Base-by-base conservation (phyloP, 2,329 filamentous ascomycete genomes). In the Calonectria honghensis region DNA sequence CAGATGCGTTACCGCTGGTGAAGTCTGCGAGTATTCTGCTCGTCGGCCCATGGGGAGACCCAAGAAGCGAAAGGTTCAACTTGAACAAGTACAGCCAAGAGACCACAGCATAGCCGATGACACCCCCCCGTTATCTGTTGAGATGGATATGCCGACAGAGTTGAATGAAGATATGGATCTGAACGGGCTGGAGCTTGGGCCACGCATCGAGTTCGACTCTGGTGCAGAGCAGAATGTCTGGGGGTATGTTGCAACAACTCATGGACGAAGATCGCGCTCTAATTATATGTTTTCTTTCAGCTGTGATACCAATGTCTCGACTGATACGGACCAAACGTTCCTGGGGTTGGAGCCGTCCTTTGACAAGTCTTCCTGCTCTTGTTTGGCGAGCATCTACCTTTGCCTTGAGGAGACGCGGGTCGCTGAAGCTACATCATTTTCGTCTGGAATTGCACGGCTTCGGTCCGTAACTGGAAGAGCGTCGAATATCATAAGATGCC, bases 41-140 rank as follows among this genome's bases (percentile, higher is more conserved):
- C 77, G 77, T 39, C 52, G 79, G 48, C 79, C 79, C 0, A 81
- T 81, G 79, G 79, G 79, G 48, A 75, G 79, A 16, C 79, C 79
- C 0, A 81, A 81, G 54, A 81, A 81, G 70, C 74, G 79, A 41
- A 81, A 79, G 27, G 35, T 79, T 20, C 41, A 45, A 7, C 32
- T 13, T 10, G 70, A 24, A 16, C 52, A 73, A 24, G 72, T 75
- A 2, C 73, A 66, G 6, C 24, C 35, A n/a, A 75, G 50, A 16
- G 66, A 72, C 32, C 50, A 65, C 3, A 69, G 31, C n/a, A n/a
- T 52, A 5, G 65, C 59, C 2, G 76, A 70, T 7, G 71, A 72
- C 1, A 75, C 75, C 0, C 72, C 78, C 1, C 65, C 77, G 0
- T 67, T 78, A 1, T 76, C 72, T 16, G 35, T 73, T 31, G 66